These are phyloP conservation scores for Dioscorea dumetorum DNA, from an alignment of 106 monocot species.

Conservation along the genomic window DNA sequence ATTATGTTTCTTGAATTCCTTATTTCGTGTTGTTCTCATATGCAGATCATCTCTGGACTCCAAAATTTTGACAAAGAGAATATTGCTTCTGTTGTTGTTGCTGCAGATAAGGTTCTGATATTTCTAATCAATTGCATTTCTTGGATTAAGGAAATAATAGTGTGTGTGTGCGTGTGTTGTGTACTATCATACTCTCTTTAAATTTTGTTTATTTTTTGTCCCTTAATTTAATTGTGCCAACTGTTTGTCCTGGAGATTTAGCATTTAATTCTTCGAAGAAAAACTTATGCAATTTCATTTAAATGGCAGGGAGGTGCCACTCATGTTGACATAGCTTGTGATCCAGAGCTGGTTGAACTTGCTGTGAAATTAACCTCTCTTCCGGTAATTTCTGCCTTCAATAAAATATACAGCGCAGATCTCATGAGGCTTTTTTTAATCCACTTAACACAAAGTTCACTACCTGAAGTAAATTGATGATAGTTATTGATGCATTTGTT, in stretches of 20 bases:
- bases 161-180: neutral
- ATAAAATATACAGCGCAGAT: no score
- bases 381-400: constrained; percentile 47
- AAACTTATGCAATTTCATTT: neutral
- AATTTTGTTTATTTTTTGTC: neutral
- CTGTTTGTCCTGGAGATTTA: neutral
- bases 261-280: neutral
- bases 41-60: constrained; percentile 85
- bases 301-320: constrained; percentile 83
- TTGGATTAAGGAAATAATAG: no score
- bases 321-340: constrained; percentile 97
- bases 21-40: no score
- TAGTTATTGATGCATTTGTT: no score
- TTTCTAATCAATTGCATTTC: neutral
- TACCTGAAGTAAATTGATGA: neutral
- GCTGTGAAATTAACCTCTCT: constrained; percentile 74
- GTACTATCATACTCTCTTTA: neutral
- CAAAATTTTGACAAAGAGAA: constrained; percentile 73
- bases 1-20: no score
- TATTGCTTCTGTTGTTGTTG: constrained; percentile 71
- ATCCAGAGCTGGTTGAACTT: constrained; percentile 71
- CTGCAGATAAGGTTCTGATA: constrained; percentile 76
- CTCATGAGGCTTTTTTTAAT: no score
- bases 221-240: neutral
- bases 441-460: neutral